Base-by-base conservation (phyloP, 2,329 filamentous ascomycete species). In the Aspergillus latus region DNA sequence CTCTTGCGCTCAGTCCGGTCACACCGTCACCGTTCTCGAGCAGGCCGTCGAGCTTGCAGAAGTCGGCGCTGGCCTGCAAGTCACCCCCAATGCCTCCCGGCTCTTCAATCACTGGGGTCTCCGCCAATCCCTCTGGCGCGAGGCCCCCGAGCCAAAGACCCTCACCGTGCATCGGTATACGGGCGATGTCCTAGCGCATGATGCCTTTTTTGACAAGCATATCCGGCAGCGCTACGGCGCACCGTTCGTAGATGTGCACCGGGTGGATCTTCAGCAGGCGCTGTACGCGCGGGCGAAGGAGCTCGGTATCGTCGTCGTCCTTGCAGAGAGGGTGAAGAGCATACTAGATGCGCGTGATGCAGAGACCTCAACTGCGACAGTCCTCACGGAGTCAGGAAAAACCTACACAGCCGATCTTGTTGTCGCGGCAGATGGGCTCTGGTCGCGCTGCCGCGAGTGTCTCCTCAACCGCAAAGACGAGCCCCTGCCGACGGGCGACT, bases 51-150 rank as follows among this genome's bases (percentile, higher is more conserved):
- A 68, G 30, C 61, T 72, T 0, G 67, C 64, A 10, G 69, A 72
- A 48, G 76, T 83, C 59, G 86, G 89, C 11, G 88, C 90, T 64
- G 87, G 88, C 3, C 78, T 89, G 5, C 85, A 88, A 68, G 84
- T 72, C 40, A 70, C 67, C 3, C 69, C 70, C 1, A 72, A 72
- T 50, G 66, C 67, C 9, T 71, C 68, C 1, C 67, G 66, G 1
- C 63, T 72, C 7, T 61, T 72, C 51, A 55, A 63, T 4, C 57
- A 69, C 53, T 72, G 70, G 70, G 45, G 64, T 3, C 63, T 71
- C 0, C 61, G 64, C 0, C 46, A 59, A 1, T 64, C 64, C 1
- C 16, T 72, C n/a, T 70, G 67, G 66, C 52, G 58, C n/a, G 52
- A 60, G 8, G 69, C 68, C 1, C 70, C 70, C 1, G 68, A 70